Evolutionary conservation across 2,329 filamentous ascomycete species (phyloP), one percentile per base, ranked within the genome.

Genomic region (Xylariomycetidae sp.): DNA sequence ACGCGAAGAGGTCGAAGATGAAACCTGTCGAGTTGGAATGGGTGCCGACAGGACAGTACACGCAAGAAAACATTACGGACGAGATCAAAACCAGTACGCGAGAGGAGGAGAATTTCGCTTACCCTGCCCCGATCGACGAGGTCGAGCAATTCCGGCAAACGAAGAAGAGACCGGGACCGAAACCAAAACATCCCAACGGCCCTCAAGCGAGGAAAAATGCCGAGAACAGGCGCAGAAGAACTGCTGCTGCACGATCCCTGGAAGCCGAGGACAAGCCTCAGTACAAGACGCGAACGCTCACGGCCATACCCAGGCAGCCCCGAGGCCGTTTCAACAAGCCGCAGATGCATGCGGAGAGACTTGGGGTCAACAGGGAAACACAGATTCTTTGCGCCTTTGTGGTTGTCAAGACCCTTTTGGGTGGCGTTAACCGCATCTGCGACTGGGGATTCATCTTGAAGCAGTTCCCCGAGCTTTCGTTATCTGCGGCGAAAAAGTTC

Each of bases 381-480:
- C 63, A 70, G 27, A 58, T 78, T 18, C 59, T 80, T 32, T 68
- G 74, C 13, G 71, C 74, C 3, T 74, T 80, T 37, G 60, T 81
- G 31, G 68, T 72, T 10, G 61, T 80, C 23, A 67, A 70, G 13
- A 70, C 70, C 6, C 56, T 82, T 7, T 58, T 79, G 6, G 79
- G 79, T 8, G 79, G 79, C 6, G 62, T 76, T 9, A 72, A 76
- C 41, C 68, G 72, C 44, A 60, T 65, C 2, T 63, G 79, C 15
- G 78, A 82, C 45, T 80, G 76, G 69, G 76, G 76, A 8, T 47
- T 80, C 25, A 58, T 80, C 37, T 54, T 72, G 44, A 64, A 64
- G 15, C 53, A 76, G 10, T 80, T 77, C 47, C 77, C 74, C 1
- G 60, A 65, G 10, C 63, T 68, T 31, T 68, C 65, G 5, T 57